These are phyloP conservation scores for Prunus yedoensis DNA, from an alignment of 331 rosid species.

Conservation along the genomic window DNA sequence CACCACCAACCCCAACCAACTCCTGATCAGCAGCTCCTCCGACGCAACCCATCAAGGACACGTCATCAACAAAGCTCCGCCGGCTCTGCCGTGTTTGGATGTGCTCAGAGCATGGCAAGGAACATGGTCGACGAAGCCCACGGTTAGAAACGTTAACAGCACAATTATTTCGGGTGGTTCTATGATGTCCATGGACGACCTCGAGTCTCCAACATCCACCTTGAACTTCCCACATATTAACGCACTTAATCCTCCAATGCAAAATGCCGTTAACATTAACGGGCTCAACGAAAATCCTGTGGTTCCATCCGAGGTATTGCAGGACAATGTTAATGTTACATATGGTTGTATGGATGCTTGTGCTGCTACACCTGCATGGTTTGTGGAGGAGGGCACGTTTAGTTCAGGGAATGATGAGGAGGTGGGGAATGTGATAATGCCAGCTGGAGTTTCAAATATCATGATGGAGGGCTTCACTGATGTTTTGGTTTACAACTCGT, in stretches of 20 bases:
- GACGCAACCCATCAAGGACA: background rate
- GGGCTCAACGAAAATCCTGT: background rate
- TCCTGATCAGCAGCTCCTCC: conserved; percentile 19
- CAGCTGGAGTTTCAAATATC: conserved; percentile 3
- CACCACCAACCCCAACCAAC: conserved; percentile 3
- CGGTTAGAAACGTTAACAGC: background rate
- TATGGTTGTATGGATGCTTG: conserved; percentile 14
- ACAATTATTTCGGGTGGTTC: conserved; percentile 18
- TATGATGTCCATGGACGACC: conserved; percentile 40
- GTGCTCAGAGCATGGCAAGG: conserved; percentile 55
- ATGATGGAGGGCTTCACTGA: conserved; percentile 29
- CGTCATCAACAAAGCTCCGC: conserved; percentile 16
- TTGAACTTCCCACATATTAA: conserved; percentile 34
- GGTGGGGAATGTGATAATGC: background rate
- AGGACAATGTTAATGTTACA: background rate
- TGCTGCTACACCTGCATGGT: conserved; percentile 17
- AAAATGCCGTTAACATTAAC: background rate
- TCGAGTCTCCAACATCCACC: conserved; percentile 52
- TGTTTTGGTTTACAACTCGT: conserved; percentile 20
- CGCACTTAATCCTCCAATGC: background rate
- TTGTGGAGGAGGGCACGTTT: conserved; percentile 11
- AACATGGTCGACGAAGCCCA: conserved; percentile 25
- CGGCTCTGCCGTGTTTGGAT: conserved; percentile 41
- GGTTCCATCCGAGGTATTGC: background rate
- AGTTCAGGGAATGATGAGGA: conserved; percentile 8